These are phyloP conservation scores for Sclerotinia subarctica DNA, from an alignment of 2,329 filamentous ascomycete species.

Conservation along the genomic window DNA sequence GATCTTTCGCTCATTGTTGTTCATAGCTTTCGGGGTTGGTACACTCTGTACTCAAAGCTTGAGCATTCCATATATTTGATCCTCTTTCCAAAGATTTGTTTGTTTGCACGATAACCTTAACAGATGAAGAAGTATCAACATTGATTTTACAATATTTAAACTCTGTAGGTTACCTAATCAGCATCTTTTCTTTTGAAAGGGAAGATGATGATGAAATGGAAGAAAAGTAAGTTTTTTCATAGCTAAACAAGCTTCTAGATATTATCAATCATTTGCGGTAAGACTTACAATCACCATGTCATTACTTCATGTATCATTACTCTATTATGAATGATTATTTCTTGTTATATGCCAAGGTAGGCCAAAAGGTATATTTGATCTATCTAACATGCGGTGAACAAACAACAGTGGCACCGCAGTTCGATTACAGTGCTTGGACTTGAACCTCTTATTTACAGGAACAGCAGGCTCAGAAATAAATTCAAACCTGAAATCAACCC, in stretches of 20 bases:
- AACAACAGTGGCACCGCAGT: neutral
- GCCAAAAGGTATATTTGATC: neutral
- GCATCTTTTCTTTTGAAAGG: too few species aligned
- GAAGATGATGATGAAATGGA: too few species aligned
- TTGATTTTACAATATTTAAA: too few species aligned
- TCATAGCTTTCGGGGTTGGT: too few species aligned
- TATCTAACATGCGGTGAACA: neutral
- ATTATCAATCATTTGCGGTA: neutral
- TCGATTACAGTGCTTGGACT: neutral
- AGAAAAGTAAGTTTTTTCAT: neutral
- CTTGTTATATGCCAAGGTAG: neutral
- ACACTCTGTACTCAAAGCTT: too few species aligned
- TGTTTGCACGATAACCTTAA: too few species aligned
- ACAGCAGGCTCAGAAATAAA: neutral
- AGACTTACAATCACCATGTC: neutral
- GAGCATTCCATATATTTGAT: too few species aligned
- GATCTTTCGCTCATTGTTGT: too few species aligned
- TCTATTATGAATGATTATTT: neutral
- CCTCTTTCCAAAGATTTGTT: too few species aligned
- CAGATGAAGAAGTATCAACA: too few species aligned
- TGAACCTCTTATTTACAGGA: neutral
- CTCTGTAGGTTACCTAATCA: too few species aligned
- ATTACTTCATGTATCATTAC: neutral
- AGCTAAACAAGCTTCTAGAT: neutral
- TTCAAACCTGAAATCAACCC: neutral